Base-by-base conservation (phyloP, 108 stramenopile genomes). In the Stephanodiscus minutulus region DNA sequence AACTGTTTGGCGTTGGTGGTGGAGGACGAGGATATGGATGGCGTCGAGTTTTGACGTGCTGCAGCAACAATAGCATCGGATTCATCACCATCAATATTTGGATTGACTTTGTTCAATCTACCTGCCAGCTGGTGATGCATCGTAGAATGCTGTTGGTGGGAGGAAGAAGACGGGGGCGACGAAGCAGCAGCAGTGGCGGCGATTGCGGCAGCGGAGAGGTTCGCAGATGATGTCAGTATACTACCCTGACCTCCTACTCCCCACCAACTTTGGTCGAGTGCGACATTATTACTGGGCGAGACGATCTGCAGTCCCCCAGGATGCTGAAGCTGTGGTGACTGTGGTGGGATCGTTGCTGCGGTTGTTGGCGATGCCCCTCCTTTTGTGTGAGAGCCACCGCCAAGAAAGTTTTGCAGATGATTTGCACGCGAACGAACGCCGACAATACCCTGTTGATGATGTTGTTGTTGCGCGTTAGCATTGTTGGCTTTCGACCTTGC, bases 221-320 rank as follows among this genome's bases (percentile, higher is more conserved):
- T 49, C 33, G 88, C 74, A 22, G 77, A 68, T 41, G 79, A 48
- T 25, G 11, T 13, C 58, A 80, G 70, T 58, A 77, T 72, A 27
- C 77, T 78, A 28, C 77, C 77, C 49, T 70, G 66, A 11, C 85
- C 69, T 64, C 85, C 85, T 15, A 44, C 43, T 54, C 93, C 93
- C 90, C 89, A 94, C 93, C 93, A 94, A 66, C 90, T 94, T 25
- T 83, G 81, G 66, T 91, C 91, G 53, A 95, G 79, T 21, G 86
- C 87, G 59, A 61, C 17, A 27, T 76, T 61, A 21, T 54, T 60
- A 35, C 63, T 58, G 33, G 73, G 29, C 20, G 49, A 52, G 8
- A 52, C 50, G 29, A 28, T 56, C 55, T 25, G 25, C 22, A 27
- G 57, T 17, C 29, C 53, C 5, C 31, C 59, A 68, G 62, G 37